phyloP scores from a whole-genome alignment of 129 eudicot genomes.

The Helianthus annuus region HanXRQr2.0-SUNRISE NC_035442.2:155509065-155509564 shows the following conservation, averaged over 20 bases:
- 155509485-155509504: conserved; percentile 32
- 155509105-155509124: conserved; percentile 54
- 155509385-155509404: conserved; percentile 79
- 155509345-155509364: conserved; percentile 56
- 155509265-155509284: background rate
- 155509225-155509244: background rate
- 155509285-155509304: background rate
- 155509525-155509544: conserved; percentile 22
- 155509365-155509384: conserved; percentile 88
- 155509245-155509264: background rate
- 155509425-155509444: conserved; percentile 61
- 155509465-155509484: conserved; percentile 57
- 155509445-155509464: conserved; percentile 65
- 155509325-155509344: conserved; percentile 65
- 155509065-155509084: background rate
- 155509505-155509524: conserved; percentile 14
- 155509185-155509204: conserved; percentile 35
- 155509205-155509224: background rate
- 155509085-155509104: background rate
- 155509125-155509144: conserved; percentile 59
- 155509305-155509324: conserved; percentile 40
- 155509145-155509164: conserved; percentile 68
- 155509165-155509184: conserved; percentile 37
- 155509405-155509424: conserved; percentile 64
- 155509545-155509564: conserved; percentile 23